Evolutionary conservation across 1,284 basidiomycete species (phyloP).

Genomic region (Anthracocystis panici-leucophaei): DNA sequence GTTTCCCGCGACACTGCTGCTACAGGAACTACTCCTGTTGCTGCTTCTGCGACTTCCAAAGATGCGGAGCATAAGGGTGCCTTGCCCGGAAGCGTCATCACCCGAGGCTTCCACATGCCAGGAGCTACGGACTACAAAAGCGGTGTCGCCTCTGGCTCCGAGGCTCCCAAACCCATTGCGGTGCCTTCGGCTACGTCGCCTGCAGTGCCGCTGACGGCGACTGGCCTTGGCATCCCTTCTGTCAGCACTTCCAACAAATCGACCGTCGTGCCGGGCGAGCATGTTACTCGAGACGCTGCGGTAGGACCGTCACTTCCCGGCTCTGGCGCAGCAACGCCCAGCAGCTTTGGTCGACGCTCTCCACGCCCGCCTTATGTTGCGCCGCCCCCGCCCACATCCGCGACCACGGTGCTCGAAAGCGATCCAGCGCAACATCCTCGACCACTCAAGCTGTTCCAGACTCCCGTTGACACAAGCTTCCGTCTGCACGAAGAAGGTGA

Average conservation of each 20-base stretch:
- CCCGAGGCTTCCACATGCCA: constrained; percentile 48
- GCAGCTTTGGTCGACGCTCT: constrained; percentile 51
- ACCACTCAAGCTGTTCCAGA: constrained; percentile 45
- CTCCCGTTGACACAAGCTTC: constrained; percentile 36
- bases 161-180: constrained; percentile 9
- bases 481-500: constrained; percentile 45
- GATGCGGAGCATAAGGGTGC: constrained; percentile 33
- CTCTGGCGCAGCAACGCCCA: constrained; percentile 44
- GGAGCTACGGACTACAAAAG: constrained; percentile 5
- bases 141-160: not conserved
- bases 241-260: constrained; percentile 22
- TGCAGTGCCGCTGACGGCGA: constrained; percentile 4
- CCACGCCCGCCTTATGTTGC: constrained; percentile 60
- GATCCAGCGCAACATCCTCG: constrained; percentile 48
- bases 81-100: constrained; percentile 46
- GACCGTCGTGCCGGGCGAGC: constrained; percentile 14
- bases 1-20: constrained; percentile 1
- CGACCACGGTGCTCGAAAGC: constrained; percentile 43
- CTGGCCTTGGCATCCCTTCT: constrained; percentile 27
- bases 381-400: constrained; percentile 60
- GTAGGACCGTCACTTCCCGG: constrained; percentile 29
- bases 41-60: not conserved
- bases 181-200: constrained; percentile 1
- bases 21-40: not conserved
- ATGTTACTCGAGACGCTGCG: constrained; percentile 19